Evolutionary conservation across 768 basidiomycete species (phyloP), one percentile per base, ranked within the genome.

Genomic region (Postia placenta): DNA sequence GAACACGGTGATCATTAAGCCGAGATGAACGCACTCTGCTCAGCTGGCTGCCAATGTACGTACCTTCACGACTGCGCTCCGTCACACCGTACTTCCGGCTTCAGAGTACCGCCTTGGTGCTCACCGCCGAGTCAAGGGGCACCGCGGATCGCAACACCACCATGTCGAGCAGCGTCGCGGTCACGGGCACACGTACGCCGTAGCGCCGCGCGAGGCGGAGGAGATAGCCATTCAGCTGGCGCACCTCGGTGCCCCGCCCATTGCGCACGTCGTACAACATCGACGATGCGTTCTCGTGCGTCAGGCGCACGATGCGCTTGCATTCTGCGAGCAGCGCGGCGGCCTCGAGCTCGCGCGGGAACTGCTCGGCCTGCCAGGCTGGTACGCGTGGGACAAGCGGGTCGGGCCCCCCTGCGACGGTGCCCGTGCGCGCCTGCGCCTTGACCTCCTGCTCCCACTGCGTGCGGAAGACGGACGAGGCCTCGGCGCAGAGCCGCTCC

Each of bases 221-320:
- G 42, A 98, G 64, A 63, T 92, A 90, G 4, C 94, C 93, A 51
- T 89, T 92, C 58, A 96, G 71, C 58, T 70, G 88, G 15, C 85
- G 78, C 20, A 97, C 76, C 68, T 97, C 93, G 0, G 92, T 93
- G 4, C 60, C 52, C 45, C 70, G 69, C 37, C 83, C 83, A 26
- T 67, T 46, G 17, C 74, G 74, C 24, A 94, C 64, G 60, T 95
- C 92, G 14, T 71, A 63, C 15, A 92, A 71, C 80, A 92, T 96
- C 14, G 86, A 89, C 5, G 91, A 92, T 45, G 82, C 75, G 61
- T 93, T 92, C 12, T 68, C 67, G 36, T 66, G 69, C 3, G 90
- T 94, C 20, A 68, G 47, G 7, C 70, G 53, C 14, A 81, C 76
- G 38, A 92, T 76, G 17, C 75, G 74, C 42, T 74, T 43, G 26